phyloP scores from a whole-genome alignment of 2,329 filamentous ascomycete species.

The Orbilia ellipsospora region DNA sequence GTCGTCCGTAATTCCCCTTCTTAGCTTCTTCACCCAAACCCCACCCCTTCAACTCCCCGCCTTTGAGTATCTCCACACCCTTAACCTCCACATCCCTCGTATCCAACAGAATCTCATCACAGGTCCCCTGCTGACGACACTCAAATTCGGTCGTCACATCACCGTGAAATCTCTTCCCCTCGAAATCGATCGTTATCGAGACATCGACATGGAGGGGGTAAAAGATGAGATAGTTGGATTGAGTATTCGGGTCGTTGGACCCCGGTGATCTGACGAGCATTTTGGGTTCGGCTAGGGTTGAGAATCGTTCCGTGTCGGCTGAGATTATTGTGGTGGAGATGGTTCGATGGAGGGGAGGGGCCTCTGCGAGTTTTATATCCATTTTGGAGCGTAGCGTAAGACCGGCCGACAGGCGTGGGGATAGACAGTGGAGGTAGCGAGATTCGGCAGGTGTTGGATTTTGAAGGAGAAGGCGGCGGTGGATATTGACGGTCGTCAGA shows the following conservation, averaged over 20 bases:
- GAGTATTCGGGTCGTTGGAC: constrained; percentile 79
- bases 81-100: constrained; percentile 83
- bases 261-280: constrained; percentile 48
- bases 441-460: constrained; percentile 43
- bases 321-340: constrained; percentile 8
- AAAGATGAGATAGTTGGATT: constrained; percentile 92
- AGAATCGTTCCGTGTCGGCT: constrained; percentile 43
- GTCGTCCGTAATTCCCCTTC: constrained; percentile 70
- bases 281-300: constrained; percentile 47
- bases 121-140: constrained; percentile 71
- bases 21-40: constrained; percentile 68
- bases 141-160: constrained; percentile 80
- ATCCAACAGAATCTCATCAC: constrained; percentile 86
- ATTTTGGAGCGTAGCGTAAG: constrained; percentile 16
- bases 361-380: constrained; percentile 41
- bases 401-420: no score
- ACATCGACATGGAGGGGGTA: constrained; percentile 83
- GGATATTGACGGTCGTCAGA: constrained; percentile 45
- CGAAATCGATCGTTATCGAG: constrained; percentile 85
- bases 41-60: constrained; percentile 77
- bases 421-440: constrained; percentile 18
- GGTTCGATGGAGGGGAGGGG: constrained; percentile 3
- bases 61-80: constrained; percentile 73
- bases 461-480: background rate
- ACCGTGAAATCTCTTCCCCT: constrained; percentile 79